Evolutionary conservation across 352 stramenopile genomes (phyloP), one percentile per base, ranked within the genome.

Genomic region (Phytophthora foliorum): DNA sequence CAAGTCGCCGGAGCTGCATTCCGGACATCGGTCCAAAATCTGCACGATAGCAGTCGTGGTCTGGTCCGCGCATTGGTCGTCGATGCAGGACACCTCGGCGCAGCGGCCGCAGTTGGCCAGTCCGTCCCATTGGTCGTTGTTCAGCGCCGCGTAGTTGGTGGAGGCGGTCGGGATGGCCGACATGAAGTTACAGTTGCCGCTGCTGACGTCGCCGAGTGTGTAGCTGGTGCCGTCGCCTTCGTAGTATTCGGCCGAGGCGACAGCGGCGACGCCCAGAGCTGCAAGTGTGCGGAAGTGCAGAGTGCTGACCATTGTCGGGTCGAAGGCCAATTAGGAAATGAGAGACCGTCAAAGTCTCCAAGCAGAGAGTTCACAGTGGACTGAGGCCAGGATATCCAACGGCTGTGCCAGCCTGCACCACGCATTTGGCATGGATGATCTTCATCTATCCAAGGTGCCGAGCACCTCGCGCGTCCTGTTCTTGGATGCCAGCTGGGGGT

Each of bases 131-230:
- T 92, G 84, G 5, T 54, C 58, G 46, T 80, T 68, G 63, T 94
- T 94, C 50, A 94, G 67, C 13, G 86, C 86, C 17, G 83, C 84
- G 64, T 93, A 92, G 59, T 91, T 91, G 55, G 61, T 82, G 10
- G 67, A 77, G 0, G 86, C 82, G 11, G 50, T 64, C 17, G 51
- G 38, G 1, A 81, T 74, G 38, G 78, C 84, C 53, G 74, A 83
- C 77, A 88, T 88, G 36, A 88, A 77, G 58, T 82, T 82, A 44
- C 80, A 88, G 39, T 88, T 88, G 55, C 80, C 79, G 10, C 46
- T 70, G 60, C 68, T 78, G 16, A 75, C 67, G 46, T 59, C 13
- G n/a, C 63, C 11, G 10, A 81, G 67, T 45, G 69, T 80, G 67
- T 84, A 88, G 41, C 67, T 74, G 25, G 78, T 86, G 21, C 75